Base-by-base conservation (phyloP, 768 basidiomycete genomes). In the Pilatotrama ljubarskyi region DNA sequence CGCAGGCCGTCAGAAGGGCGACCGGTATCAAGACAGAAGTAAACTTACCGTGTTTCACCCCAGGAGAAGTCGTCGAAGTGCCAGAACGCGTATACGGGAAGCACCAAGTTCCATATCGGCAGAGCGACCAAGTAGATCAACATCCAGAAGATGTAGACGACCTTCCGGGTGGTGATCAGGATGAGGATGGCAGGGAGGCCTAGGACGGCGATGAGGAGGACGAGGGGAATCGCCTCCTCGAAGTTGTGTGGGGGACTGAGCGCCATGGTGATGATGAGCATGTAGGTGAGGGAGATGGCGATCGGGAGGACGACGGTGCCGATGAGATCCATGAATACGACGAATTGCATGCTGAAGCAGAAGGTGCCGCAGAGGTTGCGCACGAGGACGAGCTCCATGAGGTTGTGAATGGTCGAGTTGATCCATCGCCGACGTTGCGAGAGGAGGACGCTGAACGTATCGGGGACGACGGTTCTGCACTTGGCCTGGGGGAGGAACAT, bases 271-370 rank as follows among this genome's bases (percentile, higher is more conserved):
- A 91, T 86, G 71, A 97, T 86, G 47, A 98, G 86, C 56, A 87
- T 82, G 71, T 94, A 94, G 2, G 97, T 98, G 51, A 99, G 81
- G 54, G 81, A 76, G 68, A 99, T 97, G 63, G 96, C 96, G 68
- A 98, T 86, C 25, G 97, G 97, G 17, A 98, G 84, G 20, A 97
- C 95, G 66, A 93, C 84, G 2, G 93, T 95, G 59, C 92, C 92
- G 59, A 95, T 75, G 43, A 95, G 84, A 73, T 98, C 95, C 92
- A 98, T 95, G 77, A 96, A 93, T 54, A 98, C 95, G 73, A 98
- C 88, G 74, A 98, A 98, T 73, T 98, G 97, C 95, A 98, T 98
- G 75, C 94, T 97, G 78, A 98, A 98, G 80, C 97, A 99, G 76
- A 99, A 99, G 29, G 96, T 98, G 36, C 97, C 97, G 74, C 97